Base-by-base conservation (phyloP, 176 grass and related monocot species). In the Neostapfia colusana region DNA sequence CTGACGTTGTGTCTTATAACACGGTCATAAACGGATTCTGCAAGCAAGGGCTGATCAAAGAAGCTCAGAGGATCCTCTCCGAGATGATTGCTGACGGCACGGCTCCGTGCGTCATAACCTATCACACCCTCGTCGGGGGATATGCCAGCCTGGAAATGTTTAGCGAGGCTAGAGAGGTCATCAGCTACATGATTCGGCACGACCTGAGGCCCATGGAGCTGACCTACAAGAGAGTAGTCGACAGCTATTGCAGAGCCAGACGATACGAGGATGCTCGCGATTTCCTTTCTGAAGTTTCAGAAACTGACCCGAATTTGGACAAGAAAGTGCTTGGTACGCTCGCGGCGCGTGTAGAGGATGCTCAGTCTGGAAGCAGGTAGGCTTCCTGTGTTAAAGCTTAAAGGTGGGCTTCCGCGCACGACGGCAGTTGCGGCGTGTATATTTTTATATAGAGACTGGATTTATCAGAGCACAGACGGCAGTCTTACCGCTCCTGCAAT, bases 11-110 rank as follows among this genome's bases (percentile, higher is more conserved):
- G 53, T 94, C 89, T 3, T 94, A 98, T 76, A 98, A 98, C 87
- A 98, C 91, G 1, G 89, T 94, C 51, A 92, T 98, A 37, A 98
- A 98, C 14, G 91, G 95, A 67, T 98, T 94, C 74, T 94, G 95
- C 82, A 98, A 88, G 85, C 91, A 98, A 66, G 85, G 91, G 41
- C 79, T 94, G 58, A 92, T 98, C 60, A 84, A 66, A 34, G 95
- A 98, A 40, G 91, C 91, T 9, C 83, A 92, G 77, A 92, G 91
- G 82, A 83, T 98, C 50, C 63, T 94, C 56, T 88, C 91, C 0
- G 80, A 90, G 75, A 98, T 98, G 95, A 69, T 98, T 4, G 81
- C 63, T 13, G 87, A 92, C 14, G 82, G 87, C 67, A 77, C 92
- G 79, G 21, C 85, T 13, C 95, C 91, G 14, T 94, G 89, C 2